A percentile compares a stretch with the other conserved stretches of the same genome.
phyloP scores from a whole-genome alignment of 2,329 filamentous ascomycete species.

The Microdochium bolleyi region DNA sequence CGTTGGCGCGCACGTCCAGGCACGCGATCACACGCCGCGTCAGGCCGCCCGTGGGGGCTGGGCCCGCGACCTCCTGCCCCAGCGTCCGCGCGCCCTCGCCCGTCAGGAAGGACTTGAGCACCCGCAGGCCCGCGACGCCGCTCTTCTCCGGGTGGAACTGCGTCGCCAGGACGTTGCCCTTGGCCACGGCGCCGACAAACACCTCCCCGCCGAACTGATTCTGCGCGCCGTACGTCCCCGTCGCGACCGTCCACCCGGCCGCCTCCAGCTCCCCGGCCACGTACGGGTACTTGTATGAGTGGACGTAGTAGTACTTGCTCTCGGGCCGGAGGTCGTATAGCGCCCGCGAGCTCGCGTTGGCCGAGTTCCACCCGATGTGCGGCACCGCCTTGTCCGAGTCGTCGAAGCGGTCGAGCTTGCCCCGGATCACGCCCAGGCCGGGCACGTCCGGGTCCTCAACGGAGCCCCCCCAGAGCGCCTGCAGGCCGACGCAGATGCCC shows the following conservation, averaged over 20 bases:
- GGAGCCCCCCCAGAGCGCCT: conserved; percentile 83
- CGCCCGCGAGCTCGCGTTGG: conserved; percentile 48
- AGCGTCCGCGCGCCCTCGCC: conserved; percentile 53
- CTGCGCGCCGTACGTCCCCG: conserved; percentile 83
- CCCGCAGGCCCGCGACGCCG: conserved; percentile 76
- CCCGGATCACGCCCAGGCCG: conserved; percentile 70
- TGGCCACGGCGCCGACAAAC: conserved; percentile 85
- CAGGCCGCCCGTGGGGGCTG: conserved; percentile 52
- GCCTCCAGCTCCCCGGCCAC: conserved; percentile 63
- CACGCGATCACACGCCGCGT: conserved; percentile 95
- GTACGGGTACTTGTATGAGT: conserved; percentile 85
- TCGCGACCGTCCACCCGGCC: conserved; percentile 88
- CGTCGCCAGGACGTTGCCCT: conserved; percentile 78
- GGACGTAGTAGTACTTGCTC: conserved; percentile 98
- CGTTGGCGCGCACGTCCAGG: conserved; percentile 90
- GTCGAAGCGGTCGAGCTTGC: conserved; percentile 67
- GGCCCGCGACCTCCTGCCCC: conserved; percentile 17
- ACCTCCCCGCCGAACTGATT: no score
- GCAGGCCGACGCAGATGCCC: conserved; percentile 92
- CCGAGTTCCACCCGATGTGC: conserved; percentile 98
- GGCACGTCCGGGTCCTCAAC: conserved; percentile 64
- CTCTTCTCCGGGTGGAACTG: conserved; percentile 99
- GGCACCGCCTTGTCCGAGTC: conserved; percentile 81
- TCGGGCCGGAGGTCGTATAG: conserved; percentile 72
- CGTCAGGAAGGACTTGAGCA: conserved; percentile 80